phyloP scores from a whole-genome alignment of 768 basidiomycete species.

The Pulveroboletus sp. region DNA sequence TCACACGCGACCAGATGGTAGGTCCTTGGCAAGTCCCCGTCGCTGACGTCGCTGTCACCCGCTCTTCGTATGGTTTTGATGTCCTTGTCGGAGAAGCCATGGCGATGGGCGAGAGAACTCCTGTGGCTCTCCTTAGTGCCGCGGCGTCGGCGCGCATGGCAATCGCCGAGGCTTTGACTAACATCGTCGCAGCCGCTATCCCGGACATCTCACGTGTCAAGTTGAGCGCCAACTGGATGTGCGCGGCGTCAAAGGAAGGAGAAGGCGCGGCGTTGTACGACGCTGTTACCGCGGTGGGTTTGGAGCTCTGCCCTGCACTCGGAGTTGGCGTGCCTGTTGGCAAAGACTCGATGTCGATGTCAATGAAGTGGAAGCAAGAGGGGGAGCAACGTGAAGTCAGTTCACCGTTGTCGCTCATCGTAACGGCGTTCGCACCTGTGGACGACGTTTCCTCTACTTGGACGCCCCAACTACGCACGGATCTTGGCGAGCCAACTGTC shows the following conservation, averaged over 20 bases:
- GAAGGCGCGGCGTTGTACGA: constrained; percentile 89
- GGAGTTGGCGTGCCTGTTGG: constrained; percentile 97
- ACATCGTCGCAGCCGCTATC: constrained; percentile 78
- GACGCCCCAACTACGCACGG: constrained; percentile 83
- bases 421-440: constrained; percentile 92
- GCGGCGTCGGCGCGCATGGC: constrained; percentile 96
- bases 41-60: constrained; percentile 94
- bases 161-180: constrained; percentile 89
- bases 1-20: constrained; percentile 97
- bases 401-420: constrained; percentile 86
- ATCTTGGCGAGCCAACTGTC: constrained; percentile 58
- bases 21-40: constrained; percentile 99
- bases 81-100: constrained; percentile 86
- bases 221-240: constrained; percentile 99
- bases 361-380: constrained; percentile 82
- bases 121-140: constrained; percentile 80
- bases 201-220: constrained; percentile 72
- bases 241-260: constrained; percentile 82
- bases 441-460: constrained; percentile 76
- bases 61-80: constrained; percentile 91
- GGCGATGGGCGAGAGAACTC: constrained; percentile 98
- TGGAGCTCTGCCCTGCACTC: constrained; percentile 89
- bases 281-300: constrained; percentile 84
- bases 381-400: constrained; percentile 75
- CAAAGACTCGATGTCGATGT: constrained; percentile 99